A percentile compares a stretch with the other conserved stretches of the same genome.
Conservation (phyloP, 805 yeast species). For the Yueomyces sp. region DNA sequence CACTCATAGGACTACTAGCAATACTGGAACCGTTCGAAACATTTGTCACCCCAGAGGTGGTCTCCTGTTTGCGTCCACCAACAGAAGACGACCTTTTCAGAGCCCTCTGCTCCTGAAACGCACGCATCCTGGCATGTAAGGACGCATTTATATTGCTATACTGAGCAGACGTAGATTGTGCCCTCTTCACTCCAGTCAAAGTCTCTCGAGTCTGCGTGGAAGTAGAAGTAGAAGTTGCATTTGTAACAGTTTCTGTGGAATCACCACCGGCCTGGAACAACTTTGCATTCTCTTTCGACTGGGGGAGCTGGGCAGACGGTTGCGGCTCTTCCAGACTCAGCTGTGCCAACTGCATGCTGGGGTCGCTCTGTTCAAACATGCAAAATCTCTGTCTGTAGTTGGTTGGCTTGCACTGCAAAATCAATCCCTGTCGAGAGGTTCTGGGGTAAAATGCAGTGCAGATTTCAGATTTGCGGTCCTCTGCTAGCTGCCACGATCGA, state of each 20-base stretch:
- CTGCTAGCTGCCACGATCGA: no score
- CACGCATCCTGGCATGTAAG: constrained; percentile 74
- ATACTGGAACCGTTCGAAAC: neutral
- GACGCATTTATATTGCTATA: constrained; percentile 45
- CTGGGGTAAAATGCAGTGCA: no score
- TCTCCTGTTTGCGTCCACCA: no score
- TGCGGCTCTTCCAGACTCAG: neutral
- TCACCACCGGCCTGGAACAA: no score
- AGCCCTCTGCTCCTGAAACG: constrained; percentile 75
- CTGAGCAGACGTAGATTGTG: constrained; percentile 16
- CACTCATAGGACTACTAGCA: neutral
- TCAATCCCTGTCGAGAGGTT: no score
- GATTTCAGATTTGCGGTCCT: no score
- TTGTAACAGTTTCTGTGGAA: no score
- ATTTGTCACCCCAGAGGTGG: no score
- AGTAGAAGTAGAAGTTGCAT: neutral
- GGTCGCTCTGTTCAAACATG: neutral
- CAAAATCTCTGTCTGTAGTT: no score
- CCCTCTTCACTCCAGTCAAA: neutral
- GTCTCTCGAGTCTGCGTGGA: neutral
- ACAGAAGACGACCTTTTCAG: constrained; percentile 23
- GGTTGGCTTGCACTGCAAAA: no score
- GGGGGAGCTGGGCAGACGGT: no score
- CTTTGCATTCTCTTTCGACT: no score
- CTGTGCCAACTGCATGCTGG: neutral